Evolutionary conservation across 2,329 filamentous ascomycete genomes (phyloP).

Genomic region (Neofusicoccum parvum): DNA sequence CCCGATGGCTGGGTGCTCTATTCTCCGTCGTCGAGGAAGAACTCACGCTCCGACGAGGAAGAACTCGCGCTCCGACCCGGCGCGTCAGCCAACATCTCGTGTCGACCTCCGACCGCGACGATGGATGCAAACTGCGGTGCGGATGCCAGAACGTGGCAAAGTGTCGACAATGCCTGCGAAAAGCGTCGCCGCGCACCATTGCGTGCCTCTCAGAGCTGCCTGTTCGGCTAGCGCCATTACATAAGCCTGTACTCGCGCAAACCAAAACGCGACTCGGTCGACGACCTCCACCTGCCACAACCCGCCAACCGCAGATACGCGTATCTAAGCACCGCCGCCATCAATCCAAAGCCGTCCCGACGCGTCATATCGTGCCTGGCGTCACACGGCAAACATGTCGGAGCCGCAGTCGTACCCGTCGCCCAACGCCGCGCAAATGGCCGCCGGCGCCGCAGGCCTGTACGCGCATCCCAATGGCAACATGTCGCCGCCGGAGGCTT

Average conservation of each 20-base stretch:
- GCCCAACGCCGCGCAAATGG: constrained; percentile 35
- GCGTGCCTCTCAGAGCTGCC: constrained; percentile 16
- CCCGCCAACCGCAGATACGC: constrained; percentile 25
- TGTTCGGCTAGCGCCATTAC: constrained; percentile 23
- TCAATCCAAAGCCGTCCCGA: constrained; percentile 23
- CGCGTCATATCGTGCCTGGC: constrained; percentile 32
- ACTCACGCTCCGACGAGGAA: constrained; percentile 15
- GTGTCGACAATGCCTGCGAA: constrained; percentile 12
- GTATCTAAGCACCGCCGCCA: constrained; percentile 23
- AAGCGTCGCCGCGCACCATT: background rate
- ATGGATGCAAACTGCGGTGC: constrained; percentile 9
- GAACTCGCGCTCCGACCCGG: constrained; percentile 15
- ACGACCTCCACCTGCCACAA: constrained; percentile 28
- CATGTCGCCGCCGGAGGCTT: constrained; percentile 26
- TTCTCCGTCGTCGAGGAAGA: constrained; percentile 10
- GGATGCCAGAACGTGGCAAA: background rate
- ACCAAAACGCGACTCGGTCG: constrained; percentile 19
- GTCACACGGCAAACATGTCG: constrained; percentile 25
- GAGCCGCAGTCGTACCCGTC: constrained; percentile 32
- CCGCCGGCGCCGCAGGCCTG: constrained; percentile 33
- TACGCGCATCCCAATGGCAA: constrained; percentile 39
- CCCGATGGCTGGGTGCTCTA: background rate
- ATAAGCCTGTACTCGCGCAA: constrained; percentile 20
- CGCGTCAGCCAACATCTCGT: constrained; percentile 19
- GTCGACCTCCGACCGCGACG: constrained; percentile 3